Evolutionary conservation across 352 stramenopile genomes (phyloP).

Genomic region (Plasmopara viticola): DNA sequence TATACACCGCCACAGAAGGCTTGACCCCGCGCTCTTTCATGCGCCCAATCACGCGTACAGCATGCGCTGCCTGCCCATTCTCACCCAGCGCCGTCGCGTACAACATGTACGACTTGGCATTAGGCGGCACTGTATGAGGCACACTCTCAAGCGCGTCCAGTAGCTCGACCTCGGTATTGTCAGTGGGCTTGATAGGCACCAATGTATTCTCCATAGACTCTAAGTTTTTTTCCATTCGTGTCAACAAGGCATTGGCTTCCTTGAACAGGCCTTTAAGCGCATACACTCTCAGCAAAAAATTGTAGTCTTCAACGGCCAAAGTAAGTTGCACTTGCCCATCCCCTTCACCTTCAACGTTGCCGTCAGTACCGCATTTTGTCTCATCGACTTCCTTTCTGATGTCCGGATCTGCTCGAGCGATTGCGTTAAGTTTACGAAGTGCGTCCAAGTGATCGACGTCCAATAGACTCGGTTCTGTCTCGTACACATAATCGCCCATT

Average conservation of each 20-base stretch:
- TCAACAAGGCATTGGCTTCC: slow-evolving; percentile 63
- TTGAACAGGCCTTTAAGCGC: slow-evolving; percentile 52
- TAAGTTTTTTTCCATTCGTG: slow-evolving; percentile 69
- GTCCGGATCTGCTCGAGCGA: slow-evolving; percentile 36
- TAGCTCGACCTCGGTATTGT: too few relatives aligned
- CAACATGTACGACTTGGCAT: too few relatives aligned
- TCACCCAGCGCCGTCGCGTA: slow-evolving; percentile 21
- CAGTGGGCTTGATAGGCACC: too few relatives aligned
- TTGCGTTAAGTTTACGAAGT: slow-evolving; percentile 60
- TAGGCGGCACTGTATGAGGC: too few relatives aligned
- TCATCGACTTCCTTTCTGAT: slow-evolving; percentile 40
- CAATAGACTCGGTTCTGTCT: slow-evolving; percentile 46
- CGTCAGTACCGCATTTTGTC: slow-evolving; percentile 8
- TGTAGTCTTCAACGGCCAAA: slow-evolving; percentile 62
- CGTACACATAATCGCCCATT: slow-evolving; percentile 61
- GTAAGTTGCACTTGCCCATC: slow-evolving; percentile 11
- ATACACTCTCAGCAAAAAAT: slow-evolving; percentile 69
- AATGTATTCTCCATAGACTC: not conserved
- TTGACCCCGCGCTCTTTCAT: slow-evolving; percentile 74
- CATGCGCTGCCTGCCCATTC: slow-evolving; percentile 38
- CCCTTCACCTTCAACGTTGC: slow-evolving; percentile 16
- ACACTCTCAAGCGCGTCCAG: too few relatives aligned
- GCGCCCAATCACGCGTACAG: slow-evolving; percentile 63
- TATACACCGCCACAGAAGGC: slow-evolving; percentile 55
- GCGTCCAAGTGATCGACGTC: slow-evolving; percentile 64